phyloP scores from a whole-genome alignment of 805 yeast genomes.

The Ogataea allantospora region DNA sequence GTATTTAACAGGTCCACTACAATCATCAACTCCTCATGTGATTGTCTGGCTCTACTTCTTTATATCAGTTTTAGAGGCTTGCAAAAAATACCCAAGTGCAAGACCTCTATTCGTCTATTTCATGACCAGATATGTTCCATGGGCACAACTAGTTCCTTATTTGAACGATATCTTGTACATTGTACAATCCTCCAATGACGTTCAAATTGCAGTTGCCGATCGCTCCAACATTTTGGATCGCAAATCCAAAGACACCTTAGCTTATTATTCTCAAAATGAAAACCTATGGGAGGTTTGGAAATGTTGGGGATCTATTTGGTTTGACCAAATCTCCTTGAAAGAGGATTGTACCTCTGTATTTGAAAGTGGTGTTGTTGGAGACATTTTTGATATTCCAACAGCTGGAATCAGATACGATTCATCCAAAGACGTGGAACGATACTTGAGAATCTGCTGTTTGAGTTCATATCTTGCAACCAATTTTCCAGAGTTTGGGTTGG shows the following conservation, averaged over 20 bases:
- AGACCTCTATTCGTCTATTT: conserved; percentile 49
- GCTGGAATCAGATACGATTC: conserved; percentile 54
- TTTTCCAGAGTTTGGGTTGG: conserved; percentile 51
- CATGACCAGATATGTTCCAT: conserved; percentile 59
- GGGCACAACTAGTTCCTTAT: conserved; percentile 63
- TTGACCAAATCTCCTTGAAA: conserved; percentile 56
- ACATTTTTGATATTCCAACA: conserved; percentile 62
- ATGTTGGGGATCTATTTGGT: conserved; percentile 85
- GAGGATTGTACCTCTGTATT: conserved; percentile 47
- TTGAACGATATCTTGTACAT: conserved; percentile 54
- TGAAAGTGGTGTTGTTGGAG: conserved; percentile 57
- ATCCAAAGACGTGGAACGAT: conserved; percentile 49
- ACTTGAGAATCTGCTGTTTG: conserved; percentile 49
- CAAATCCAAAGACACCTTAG: conserved; percentile 41
- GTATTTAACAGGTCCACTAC: conserved; percentile 68
- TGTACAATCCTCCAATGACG: conserved; percentile 28
- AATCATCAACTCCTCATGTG: conserved; percentile 68
- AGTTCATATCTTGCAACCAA: conserved; percentile 51
- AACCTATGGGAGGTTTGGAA: conserved; percentile 76
- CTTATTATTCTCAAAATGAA: conserved; percentile 56
- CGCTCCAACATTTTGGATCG: conserved; percentile 10
- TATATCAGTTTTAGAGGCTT: conserved; percentile 58
- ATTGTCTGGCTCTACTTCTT: conserved; percentile 77
- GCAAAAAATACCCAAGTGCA: conserved; percentile 44
- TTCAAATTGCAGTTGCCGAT: conserved; percentile 16